phyloP scores from a whole-genome alignment of 1,284 basidiomycete species.

The Thecaphora thlaspeos region DNA sequence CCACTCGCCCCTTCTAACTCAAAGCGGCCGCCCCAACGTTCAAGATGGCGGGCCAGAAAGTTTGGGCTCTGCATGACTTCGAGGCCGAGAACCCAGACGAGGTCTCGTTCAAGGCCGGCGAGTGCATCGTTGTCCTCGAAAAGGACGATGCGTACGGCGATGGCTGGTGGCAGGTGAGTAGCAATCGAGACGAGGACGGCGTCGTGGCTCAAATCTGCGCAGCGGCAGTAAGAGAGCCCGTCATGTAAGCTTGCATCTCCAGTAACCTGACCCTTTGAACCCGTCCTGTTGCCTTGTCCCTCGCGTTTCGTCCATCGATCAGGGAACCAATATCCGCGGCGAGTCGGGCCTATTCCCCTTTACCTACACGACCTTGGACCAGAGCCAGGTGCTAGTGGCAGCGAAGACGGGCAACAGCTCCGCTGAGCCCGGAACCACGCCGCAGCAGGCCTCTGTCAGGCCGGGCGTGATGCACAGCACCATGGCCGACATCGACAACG shows the following conservation, averaged over 20 bases:
- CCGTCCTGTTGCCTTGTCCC: too few species aligned
- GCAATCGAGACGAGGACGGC: too few species aligned
- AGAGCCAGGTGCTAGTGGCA: slow-evolving; percentile 34
- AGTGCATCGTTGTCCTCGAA: slow-evolving; percentile 84
- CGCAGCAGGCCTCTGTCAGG: slow-evolving; percentile 12
- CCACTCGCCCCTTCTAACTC: too few species aligned
- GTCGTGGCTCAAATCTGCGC: too few species aligned
- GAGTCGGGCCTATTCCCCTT: slow-evolving; percentile 86
- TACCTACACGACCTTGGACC: slow-evolving; percentile 69
- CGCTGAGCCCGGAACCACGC: slow-evolving; percentile 20
- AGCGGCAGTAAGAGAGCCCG: too few species aligned
- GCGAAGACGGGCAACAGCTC: slow-evolving; percentile 23
- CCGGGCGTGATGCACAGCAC: slow-evolving; percentile 52
- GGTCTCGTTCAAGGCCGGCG: slow-evolving; percentile 79
- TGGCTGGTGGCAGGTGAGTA: slow-evolving; percentile 96
- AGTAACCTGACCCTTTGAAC: too few species aligned
- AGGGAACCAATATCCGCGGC: slow-evolving; percentile 82
- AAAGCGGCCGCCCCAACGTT: too few species aligned
- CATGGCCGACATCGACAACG: slow-evolving; percentile 57
- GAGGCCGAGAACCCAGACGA: slow-evolving; percentile 91
- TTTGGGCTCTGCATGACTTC: slow-evolving; percentile 75
- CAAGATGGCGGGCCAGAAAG: slow-evolving; percentile 40
- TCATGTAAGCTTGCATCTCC: too few species aligned
- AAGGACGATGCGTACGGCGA: slow-evolving; percentile 90
- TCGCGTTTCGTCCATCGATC: slow-evolving; percentile 1